Base-by-base conservation (phyloP, 2,329 filamentous ascomycete species). In the Fusarium floridanum region DNA sequence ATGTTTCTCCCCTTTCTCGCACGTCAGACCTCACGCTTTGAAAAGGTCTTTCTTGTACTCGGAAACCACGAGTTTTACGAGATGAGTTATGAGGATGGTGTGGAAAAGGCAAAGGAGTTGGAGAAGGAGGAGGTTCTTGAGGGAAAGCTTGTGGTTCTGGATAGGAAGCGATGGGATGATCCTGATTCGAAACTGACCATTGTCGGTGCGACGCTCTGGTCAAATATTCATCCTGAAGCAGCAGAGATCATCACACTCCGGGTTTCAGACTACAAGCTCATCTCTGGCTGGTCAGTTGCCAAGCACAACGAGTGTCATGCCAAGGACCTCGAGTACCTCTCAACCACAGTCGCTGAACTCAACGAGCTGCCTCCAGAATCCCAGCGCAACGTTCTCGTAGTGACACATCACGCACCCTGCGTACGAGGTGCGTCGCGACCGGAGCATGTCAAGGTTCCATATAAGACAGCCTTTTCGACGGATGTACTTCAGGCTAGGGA, bases 181-280 rank as follows among this genome's bases (percentile, higher is more conserved):
- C 78, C 82, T 2, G 79, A 79, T 2, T 84, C 85, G 1, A 77
- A 77, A 27, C 62, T 90, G n/a, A 88, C 85, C 4, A 79, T 91
- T 4, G 79, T 91, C 2, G 90, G 90, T 7, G 91, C 88, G 71
- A 90, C 89, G 2, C 82, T 92, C 0, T 91, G 89, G 87, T 90
- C 88, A 2, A 72, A 80, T 0, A 84, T 92, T 7, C 82, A 86
- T 0, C 71, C 82, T 0, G 79, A 83, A 6, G 81, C 82, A 6
- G 80, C 75, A 12, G 78, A 79, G 0, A 75, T 84, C 6, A 85
- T 91, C 16, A 56, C 80, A 29, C 78, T 79, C 37, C 86, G 82
- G 67, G 81, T 91, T 11, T 85, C 84, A 22, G 90, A 92, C 77
- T 91, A 90, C 62, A 81, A 85, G 29, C 83, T 84, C 32, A 91